A percentile compares a stretch with the other conserved stretches of the same genome.
Evolutionary conservation across 805 yeast genomes (phyloP).

Genomic region (Diddensiella transvaalensis): DNA sequence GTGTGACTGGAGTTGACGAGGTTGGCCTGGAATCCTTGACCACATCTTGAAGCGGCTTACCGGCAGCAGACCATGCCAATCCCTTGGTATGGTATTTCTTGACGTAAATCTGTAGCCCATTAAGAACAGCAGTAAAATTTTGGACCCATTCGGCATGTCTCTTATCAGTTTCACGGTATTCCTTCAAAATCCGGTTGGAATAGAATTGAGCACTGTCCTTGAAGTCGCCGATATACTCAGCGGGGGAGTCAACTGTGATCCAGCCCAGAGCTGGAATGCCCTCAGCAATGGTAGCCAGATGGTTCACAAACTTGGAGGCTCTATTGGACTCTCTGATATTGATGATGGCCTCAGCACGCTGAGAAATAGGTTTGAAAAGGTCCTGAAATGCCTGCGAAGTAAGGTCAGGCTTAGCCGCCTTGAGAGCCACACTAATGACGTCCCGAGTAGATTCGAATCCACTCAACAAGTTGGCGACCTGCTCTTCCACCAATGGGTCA

Average conservation of each 20-base stretch:
- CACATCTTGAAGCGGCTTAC: conserved; percentile 54
- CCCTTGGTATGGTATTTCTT: conserved; percentile 82
- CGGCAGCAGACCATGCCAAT: conserved; percentile 69
- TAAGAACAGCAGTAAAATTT: conserved; percentile 57
- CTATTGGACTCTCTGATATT: conserved; percentile 74
- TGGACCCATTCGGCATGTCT: conserved; percentile 81
- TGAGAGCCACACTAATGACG: conserved; percentile 56
- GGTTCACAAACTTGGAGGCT: conserved; percentile 58
- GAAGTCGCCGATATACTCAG: conserved; percentile 71
- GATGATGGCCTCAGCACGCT: conserved; percentile 52
- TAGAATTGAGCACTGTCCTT: conserved; percentile 92
- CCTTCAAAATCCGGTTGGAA: conserved; percentile 87
- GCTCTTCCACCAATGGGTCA: conserved; percentile 56
- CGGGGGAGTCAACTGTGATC: conserved; percentile 76
- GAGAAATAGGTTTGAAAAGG: conserved; percentile 66
- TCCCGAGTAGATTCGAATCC: conserved; percentile 59
- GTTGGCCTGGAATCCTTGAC: conserved; percentile 33
- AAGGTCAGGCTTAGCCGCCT: conserved; percentile 62
- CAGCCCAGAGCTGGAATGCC: conserved; percentile 90
- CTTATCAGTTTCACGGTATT: conserved; percentile 66
- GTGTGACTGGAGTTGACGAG: conserved; percentile 38
- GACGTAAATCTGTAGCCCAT: conserved; percentile 65
- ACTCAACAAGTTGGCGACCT: conserved; percentile 31
- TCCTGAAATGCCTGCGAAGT: conserved; percentile 51
- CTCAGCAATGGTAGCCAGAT: conserved; percentile 80